Evolutionary conservation across 176 grass and related monocot species (phyloP).

Genomic region (Musa troglodytarum): DNA sequence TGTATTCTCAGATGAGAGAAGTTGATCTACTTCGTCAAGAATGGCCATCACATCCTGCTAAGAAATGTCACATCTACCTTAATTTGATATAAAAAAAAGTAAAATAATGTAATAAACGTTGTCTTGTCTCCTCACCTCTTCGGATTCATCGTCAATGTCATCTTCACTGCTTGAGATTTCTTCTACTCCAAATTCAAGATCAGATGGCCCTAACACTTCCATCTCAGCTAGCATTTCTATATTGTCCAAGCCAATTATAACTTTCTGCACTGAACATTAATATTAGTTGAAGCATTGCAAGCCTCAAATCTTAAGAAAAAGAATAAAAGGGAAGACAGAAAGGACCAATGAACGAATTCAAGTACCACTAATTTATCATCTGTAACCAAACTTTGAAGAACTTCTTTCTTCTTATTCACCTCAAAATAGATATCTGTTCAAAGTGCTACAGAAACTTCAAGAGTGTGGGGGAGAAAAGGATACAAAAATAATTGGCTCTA

Average conservation of each 20-base stretch:
- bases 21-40: slow-evolving; percentile 25
- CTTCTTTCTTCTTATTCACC: slow-evolving; percentile 55
- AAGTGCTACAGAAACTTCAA: slow-evolving; percentile 31
- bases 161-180: slow-evolving; percentile 39
- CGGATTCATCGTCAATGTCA: slow-evolving; percentile 48
- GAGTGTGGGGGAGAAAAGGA: slow-evolving; percentile 15
- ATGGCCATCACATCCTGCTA: slow-evolving; percentile 48
- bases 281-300: slow-evolving; percentile 14
- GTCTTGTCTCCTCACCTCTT: slow-evolving; percentile 33
- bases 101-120: background rate
- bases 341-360: background rate
- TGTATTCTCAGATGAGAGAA: slow-evolving; percentile 25
- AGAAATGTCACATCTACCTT: slow-evolving; percentile 21
- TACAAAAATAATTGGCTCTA: background rate
- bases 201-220: slow-evolving; percentile 30
- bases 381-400: slow-evolving; percentile 52
- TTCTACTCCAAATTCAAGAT: slow-evolving; percentile 37
- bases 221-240: slow-evolving; percentile 62
- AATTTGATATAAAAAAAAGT: background rate
- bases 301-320: slow-evolving; percentile 4
- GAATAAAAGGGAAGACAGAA: background rate
- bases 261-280: slow-evolving; percentile 47
- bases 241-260: slow-evolving; percentile 80
- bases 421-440: slow-evolving; percentile 95
- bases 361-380: slow-evolving; percentile 74